Evolutionary conservation across 805 yeast genomes (phyloP), one percentile per base, ranked within the genome.

Genomic region (Starmerella vitae): DNA sequence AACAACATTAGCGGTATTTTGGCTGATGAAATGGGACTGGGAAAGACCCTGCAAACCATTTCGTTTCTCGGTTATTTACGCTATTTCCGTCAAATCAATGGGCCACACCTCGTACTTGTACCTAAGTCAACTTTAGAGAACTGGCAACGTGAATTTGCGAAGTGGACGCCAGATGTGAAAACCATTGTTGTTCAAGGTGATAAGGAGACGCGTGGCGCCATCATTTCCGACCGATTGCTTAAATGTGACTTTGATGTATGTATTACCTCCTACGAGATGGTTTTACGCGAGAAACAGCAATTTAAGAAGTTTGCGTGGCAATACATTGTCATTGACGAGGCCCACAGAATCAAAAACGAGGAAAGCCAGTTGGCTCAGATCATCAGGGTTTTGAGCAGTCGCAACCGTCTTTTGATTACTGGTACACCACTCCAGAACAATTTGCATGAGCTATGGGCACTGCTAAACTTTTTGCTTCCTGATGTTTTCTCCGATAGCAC

Each of bases 21-120:
- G 36, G 98, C 98, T 10, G 98, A 88, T 61, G 98, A 88, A 58
- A 88, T 91, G 98, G 98, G 98, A 3, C 67, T 88, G 30, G 98
- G 98, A 41, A 88, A 88, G 60, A 88, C 98, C 4, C 64, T 91
- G 41, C 98, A 88, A 61, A 88, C 97, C 0, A 84, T 88, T 34
- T 74, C 97, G 1, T 91, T 88, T 52, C 62, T 88, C 35, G 97
- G 96, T 0, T 84, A 81, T 56, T 61, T 91, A 44, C 71, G 96
- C 47, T 84, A 83, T 55, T 65, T 76, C 39, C 76, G 76, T 51
- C 71, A 74, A 21, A 71, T 86, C 13, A 79, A 78, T 45, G 98
- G 98, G 0, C 98, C 98, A 0, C 83, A 78, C 54, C 72, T 91
- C 33, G 75, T 91, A 20, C 78, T 88, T 43, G 97, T 86, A 2